Percentiles rank a stretch among this genome's conserved stretches.
Evolutionary conservation across 176 grass and related monocot species (phyloP).

Genomic region (Oryza longistaminata): DNA sequence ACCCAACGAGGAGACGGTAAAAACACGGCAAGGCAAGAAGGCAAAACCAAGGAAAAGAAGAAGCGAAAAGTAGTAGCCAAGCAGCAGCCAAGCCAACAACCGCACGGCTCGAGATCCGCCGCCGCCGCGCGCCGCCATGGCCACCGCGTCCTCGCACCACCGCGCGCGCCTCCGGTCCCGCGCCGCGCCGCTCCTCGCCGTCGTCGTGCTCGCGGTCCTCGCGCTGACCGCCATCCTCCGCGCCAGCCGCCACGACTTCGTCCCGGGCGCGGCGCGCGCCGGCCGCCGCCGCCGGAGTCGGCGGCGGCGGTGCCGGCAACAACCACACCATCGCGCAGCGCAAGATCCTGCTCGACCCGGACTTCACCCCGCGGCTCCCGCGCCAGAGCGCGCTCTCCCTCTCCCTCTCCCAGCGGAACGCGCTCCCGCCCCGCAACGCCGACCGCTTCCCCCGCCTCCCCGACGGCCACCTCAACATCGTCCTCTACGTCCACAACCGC

Average conservation of each 20-base stretch:
- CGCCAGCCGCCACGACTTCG: conserved; percentile 27
- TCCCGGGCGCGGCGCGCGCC: background rate
- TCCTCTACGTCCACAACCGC: conserved; percentile 89
- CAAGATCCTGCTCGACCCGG: conserved; percentile 55
- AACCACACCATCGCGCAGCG: conserved; percentile 29
- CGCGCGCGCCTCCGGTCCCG: conserved; percentile 46
- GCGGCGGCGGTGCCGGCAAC: background rate
- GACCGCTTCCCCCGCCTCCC: conserved; percentile 55
- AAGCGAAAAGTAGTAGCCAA: background rate
- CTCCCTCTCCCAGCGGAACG: conserved; percentile 69
- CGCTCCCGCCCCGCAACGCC: conserved; percentile 67
- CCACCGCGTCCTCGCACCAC: conserved; percentile 4
- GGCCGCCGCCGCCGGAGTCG: background rate
- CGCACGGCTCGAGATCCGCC: conserved; percentile 39
- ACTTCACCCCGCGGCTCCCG: conserved; percentile 63
- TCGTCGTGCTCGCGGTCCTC: conserved; percentile 55
- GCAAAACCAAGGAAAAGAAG: background rate
- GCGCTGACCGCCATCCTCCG: conserved; percentile 63
- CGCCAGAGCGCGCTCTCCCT: conserved; percentile 73
- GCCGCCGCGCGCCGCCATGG: conserved; percentile 25
- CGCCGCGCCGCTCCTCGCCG: conserved; percentile 45
- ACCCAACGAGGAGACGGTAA: too few relatives aligned
- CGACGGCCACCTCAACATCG: conserved; percentile 68
- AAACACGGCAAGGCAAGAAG: too few relatives aligned
- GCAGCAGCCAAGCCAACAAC: conserved; percentile 33